These are phyloP conservation scores for Penicillium sp. DNA, from an alignment of 2,329 filamentous ascomycete species.

Conservation along the genomic window DNA sequence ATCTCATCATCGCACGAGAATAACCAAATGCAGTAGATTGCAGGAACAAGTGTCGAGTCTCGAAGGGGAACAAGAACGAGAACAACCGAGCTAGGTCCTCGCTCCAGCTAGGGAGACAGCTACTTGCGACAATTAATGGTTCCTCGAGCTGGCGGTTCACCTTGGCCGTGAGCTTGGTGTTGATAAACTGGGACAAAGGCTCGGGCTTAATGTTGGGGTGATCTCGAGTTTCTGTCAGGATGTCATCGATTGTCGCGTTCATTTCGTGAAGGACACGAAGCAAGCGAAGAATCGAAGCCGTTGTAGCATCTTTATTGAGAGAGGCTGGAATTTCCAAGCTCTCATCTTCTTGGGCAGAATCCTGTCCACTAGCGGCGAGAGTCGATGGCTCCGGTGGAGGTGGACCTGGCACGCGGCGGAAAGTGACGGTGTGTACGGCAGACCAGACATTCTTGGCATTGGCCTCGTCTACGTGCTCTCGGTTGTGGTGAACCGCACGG, in stretches of 20 bases:
- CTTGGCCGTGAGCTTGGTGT: constrained; percentile 97
- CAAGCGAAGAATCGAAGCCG: constrained; percentile 81
- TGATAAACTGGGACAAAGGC: constrained; percentile 91
- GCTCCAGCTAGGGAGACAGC: constrained; percentile 92
- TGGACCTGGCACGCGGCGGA: constrained; percentile 81
- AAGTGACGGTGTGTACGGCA: constrained; percentile 85
- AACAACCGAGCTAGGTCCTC: constrained; percentile 92
- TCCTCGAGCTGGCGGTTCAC: constrained; percentile 96
- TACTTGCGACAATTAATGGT: constrained; percentile 93
- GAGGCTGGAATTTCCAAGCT: constrained; percentile 72
- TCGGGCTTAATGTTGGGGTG: constrained; percentile 73
- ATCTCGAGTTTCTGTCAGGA: constrained; percentile 76
- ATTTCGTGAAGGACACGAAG: constrained; percentile 89
- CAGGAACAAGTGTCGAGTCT: constrained; percentile 93
- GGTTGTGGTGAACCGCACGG: constrained; percentile 79
- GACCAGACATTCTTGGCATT: constrained; percentile 83
- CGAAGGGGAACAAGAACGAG: constrained; percentile 96
- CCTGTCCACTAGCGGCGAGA: constrained; percentile 57
- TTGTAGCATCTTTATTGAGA: constrained; percentile 78
- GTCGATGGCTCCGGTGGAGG: constrained; percentile 72
- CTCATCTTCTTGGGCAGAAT: constrained; percentile 53
- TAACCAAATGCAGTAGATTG: constrained; percentile 99
- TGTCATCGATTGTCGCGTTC: constrained; percentile 90
- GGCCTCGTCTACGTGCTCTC: constrained; percentile 64
- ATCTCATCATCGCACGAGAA: constrained; percentile 92